phyloP scores from a whole-genome alignment of 2,329 filamentous ascomycete species.

The Cladosporium oxysporum region DNA sequence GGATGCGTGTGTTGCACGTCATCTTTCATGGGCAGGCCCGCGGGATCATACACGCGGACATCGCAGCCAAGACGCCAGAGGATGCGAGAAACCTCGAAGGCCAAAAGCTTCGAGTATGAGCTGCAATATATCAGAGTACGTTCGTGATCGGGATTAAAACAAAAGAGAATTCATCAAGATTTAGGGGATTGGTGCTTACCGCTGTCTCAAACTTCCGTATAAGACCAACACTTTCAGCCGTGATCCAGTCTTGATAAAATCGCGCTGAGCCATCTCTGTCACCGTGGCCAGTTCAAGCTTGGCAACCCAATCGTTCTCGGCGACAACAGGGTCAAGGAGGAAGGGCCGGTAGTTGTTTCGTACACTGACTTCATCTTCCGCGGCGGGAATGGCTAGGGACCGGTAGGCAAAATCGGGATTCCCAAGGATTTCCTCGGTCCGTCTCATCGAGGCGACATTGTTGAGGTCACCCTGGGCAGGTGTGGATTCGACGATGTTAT shows the following conservation, averaged over 20 bases:
- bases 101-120: slow-evolving; percentile 63
- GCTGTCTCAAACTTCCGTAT: slow-evolving; percentile 59
- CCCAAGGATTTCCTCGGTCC: not conserved
- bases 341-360: slow-evolving; percentile 60
- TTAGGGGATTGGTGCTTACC: slow-evolving; percentile 12
- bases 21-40: slow-evolving; percentile 63
- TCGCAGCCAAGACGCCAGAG: slow-evolving; percentile 66
- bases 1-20: slow-evolving; percentile 58
- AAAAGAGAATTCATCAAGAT: not conserved
- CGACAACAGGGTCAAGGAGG: slow-evolving; percentile 45
- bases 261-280: slow-evolving; percentile 49
- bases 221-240: slow-evolving; percentile 61
- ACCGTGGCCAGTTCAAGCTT: slow-evolving; percentile 57
- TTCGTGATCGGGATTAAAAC: not conserved
- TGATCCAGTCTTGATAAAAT: slow-evolving; percentile 35
- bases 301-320: slow-evolving; percentile 57
- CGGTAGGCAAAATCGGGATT: slow-evolving; percentile 3
- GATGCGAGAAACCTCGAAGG: slow-evolving; percentile 61
- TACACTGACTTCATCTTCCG: slow-evolving; percentile 50
- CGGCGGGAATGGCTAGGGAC: slow-evolving; percentile 4
- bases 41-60: slow-evolving; percentile 63
- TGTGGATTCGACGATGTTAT: slow-evolving; percentile 1
- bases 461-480: slow-evolving; percentile 12
- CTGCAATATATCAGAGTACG: slow-evolving; percentile 36
- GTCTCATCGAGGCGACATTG: slow-evolving; percentile 14